Conservation (phyloP, 176 grass and related monocot genomes). For the Tillandsia fasciculata region DNA sequence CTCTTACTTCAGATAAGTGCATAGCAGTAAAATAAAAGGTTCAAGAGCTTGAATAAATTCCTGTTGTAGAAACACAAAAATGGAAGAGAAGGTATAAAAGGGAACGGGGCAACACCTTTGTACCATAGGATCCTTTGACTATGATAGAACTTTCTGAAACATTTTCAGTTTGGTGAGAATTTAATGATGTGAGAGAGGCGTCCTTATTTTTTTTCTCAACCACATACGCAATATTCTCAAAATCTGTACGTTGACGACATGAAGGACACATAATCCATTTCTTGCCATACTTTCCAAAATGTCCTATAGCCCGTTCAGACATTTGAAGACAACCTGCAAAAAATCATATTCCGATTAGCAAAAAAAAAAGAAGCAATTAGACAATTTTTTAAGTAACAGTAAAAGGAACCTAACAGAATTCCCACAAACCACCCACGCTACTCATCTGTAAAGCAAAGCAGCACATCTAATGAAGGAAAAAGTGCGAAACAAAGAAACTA, state of each 20-base stretch:
- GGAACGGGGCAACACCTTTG: constrained; percentile 44
- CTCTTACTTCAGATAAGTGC: no score
- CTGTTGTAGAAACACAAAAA: neutral
- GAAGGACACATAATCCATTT: constrained; percentile 96
- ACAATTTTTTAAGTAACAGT: neutral
- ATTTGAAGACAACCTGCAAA: constrained; percentile 73
- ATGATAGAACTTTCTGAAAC: constrained; percentile 47
- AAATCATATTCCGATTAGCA: constrained; percentile 12
- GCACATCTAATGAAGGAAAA: neutral
- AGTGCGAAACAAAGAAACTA: neutral
- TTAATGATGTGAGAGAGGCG: constrained; percentile 23
- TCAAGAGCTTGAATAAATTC: neutral
- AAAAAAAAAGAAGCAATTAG: neutral
- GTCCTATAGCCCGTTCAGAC: constrained; percentile 53
- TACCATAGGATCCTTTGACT: constrained; percentile 86
- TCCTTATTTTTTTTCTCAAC: constrained; percentile 45
- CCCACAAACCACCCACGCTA: neutral
- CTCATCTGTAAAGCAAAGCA: neutral
- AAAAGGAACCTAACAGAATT: neutral
- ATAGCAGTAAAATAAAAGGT: no score
- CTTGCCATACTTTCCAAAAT: constrained; percentile 37
- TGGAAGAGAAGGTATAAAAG: neutral
- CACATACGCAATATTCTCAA: constrained; percentile 85
- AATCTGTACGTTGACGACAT: constrained; percentile 75
- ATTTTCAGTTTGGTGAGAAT: constrained; percentile 25